Conservation (phyloP, 106 monocot species). For the Allium fistulosum region DNA sequence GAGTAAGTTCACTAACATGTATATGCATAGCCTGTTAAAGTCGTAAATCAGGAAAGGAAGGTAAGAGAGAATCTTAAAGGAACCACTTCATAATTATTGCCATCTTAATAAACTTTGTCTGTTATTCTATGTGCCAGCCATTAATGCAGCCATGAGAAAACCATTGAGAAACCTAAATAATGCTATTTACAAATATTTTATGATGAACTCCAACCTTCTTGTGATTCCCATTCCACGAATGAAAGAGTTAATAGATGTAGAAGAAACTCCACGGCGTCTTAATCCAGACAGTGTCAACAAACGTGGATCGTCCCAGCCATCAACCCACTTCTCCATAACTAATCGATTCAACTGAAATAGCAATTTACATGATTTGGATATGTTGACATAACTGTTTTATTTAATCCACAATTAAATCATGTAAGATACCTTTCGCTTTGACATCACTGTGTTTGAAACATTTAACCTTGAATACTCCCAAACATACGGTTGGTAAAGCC, state of each 20-base stretch:
- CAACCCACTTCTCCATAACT: conserved; percentile 82
- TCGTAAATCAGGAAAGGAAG: too few relatives aligned
- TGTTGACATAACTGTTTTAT: background rate
- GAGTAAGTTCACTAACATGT: too few relatives aligned
- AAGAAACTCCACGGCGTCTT: conserved; percentile 82
- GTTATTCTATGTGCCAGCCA: too few relatives aligned
- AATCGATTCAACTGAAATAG: conserved; percentile 68
- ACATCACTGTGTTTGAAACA: conserved; percentile 92
- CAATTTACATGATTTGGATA: background rate
- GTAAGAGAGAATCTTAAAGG: too few relatives aligned
- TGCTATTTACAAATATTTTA: too few relatives aligned
- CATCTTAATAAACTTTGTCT: too few relatives aligned
- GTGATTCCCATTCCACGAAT: conserved; percentile 97
- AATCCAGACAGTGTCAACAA: conserved; percentile 89
- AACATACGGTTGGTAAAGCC: conserved; percentile 90
- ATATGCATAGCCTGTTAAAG: too few relatives aligned
- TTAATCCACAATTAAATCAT: background rate
- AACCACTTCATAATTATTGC: too few relatives aligned
- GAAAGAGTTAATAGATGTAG: conserved; percentile 85
- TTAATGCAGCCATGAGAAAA: too few relatives aligned
- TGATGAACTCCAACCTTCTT: conserved; percentile 52
- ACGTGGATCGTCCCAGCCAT: conserved; percentile 98
- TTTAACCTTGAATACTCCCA: conserved; percentile 99
- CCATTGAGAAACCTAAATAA: too few relatives aligned
- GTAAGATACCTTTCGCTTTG: conserved; percentile 81